These are phyloP conservation scores for Chrysanthemum makinoi DNA, from an alignment of 129 eudicot genomes.

Conservation along the genomic window DNA sequence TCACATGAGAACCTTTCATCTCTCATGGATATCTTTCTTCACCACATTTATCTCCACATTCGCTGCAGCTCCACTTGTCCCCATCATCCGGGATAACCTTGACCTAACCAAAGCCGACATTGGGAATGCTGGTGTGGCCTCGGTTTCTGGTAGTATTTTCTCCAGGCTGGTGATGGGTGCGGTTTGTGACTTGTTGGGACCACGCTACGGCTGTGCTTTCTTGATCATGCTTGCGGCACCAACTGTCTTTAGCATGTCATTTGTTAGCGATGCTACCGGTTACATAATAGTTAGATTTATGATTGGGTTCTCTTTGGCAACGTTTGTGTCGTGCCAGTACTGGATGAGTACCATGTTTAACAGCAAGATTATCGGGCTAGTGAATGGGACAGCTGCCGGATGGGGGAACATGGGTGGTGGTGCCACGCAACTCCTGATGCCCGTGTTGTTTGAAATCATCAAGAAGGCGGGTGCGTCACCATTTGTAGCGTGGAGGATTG, in stretches of 20 bases:
- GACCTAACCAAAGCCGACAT: conserved; percentile 57
- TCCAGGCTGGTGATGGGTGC: conserved; percentile 87
- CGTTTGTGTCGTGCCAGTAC: conserved; percentile 75
- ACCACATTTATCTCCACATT: conserved; percentile 76
- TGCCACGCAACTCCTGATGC: conserved; percentile 79
- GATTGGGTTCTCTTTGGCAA: conserved; percentile 76
- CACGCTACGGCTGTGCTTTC: conserved; percentile 80
- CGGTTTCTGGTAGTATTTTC: conserved; percentile 68
- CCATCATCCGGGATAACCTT: conserved; percentile 81
- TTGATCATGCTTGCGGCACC: conserved; percentile 78
- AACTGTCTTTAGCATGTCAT: conserved; percentile 69
- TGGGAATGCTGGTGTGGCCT: conserved; percentile 84
- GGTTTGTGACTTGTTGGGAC: conserved; percentile 71
- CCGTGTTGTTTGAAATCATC: conserved; percentile 65
- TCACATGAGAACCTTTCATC: conserved; percentile 59
- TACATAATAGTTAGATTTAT: conserved; percentile 65
- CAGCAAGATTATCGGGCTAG: conserved; percentile 63
- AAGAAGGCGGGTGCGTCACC: conserved; percentile 49
- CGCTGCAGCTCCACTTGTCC: conserved; percentile 86
- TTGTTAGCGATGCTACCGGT: conserved; percentile 51
- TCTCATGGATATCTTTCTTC: conserved; percentile 37
- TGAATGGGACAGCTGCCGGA: conserved; percentile 79
- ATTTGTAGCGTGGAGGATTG: conserved; percentile 76
- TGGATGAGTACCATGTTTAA: conserved; percentile 86
- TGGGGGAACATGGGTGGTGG: conserved; percentile 97